These are phyloP conservation scores for Penicillium fimorum DNA, from an alignment of 495 filamentous ascomycete genomes.

Conservation along the genomic window DNA sequence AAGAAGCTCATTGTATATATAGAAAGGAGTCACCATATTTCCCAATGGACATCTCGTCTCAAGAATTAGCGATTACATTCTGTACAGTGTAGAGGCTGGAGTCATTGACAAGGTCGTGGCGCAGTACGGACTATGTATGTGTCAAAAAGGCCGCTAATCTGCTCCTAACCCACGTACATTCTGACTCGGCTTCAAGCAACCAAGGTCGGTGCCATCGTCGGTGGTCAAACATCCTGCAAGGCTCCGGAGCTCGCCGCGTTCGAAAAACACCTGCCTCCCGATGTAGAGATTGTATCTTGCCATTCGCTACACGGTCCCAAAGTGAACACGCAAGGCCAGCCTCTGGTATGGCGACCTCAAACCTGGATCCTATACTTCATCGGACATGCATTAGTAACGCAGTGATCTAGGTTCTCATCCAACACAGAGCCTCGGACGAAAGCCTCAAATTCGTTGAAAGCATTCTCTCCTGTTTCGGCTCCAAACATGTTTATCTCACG, in stretches of 20 bases:
- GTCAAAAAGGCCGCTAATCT: slow-evolving; percentile 13
- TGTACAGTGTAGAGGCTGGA: slow-evolving; percentile 96
- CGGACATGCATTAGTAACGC: slow-evolving; percentile 16
- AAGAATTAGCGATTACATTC: slow-evolving; percentile 90
- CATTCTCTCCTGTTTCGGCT: slow-evolving; percentile 77
- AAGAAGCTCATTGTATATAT: slow-evolving; percentile 46
- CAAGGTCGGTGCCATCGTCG: slow-evolving; percentile 88
- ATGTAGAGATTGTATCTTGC: slow-evolving; percentile 93
- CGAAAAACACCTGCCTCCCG: slow-evolving; percentile 78
- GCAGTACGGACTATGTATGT: slow-evolving; percentile 87
- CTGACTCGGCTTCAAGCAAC: slow-evolving; percentile 64
- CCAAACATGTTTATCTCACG: slow-evolving; percentile 79
- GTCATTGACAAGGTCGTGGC: slow-evolving; percentile 81
- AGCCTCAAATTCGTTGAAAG: slow-evolving; percentile 74
- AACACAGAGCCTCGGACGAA: slow-evolving; percentile 79
- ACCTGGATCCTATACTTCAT: slow-evolving; percentile 3
- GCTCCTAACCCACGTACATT: slow-evolving; percentile 14
- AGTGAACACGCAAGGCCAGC: slow-evolving; percentile 83
- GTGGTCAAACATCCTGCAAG: slow-evolving; percentile 98
- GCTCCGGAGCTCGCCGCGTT: slow-evolving; percentile 94
- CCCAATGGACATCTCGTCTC: slow-evolving; percentile 94
- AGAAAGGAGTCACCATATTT: slow-evolving; percentile 59
- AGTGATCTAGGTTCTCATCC: slow-evolving; percentile 68
- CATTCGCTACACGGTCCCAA: slow-evolving; percentile 95
- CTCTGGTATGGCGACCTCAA: slow-evolving; percentile 57